These are phyloP conservation scores for Cryptococcus jaspeensis DNA, from an alignment of 1,284 basidiomycete genomes.

Conservation along the genomic window DNA sequence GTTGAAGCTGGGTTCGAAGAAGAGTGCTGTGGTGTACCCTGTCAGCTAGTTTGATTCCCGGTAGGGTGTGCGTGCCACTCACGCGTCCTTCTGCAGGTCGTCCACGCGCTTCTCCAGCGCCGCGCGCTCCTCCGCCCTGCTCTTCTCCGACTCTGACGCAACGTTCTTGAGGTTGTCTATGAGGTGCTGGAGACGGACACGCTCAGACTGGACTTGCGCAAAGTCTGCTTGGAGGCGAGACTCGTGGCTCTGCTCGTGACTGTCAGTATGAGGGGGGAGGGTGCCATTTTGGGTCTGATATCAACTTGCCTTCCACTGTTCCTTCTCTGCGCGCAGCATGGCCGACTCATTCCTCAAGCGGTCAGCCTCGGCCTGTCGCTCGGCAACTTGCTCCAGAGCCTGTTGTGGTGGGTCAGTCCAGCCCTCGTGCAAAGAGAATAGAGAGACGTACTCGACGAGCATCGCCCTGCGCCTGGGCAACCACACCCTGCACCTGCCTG, in stretches of 20 bases:
- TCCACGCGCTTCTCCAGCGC: conserved; percentile 77
- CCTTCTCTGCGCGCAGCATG: conserved; percentile 85
- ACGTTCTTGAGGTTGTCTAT: conserved; percentile 85
- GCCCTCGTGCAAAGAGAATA: not conserved
- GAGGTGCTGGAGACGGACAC: conserved; percentile 77
- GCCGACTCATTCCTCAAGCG: conserved; percentile 78
- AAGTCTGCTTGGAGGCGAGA: conserved; percentile 79
- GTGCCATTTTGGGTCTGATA: not conserved
- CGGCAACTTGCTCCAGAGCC: conserved; percentile 48
- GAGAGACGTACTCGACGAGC: conserved; percentile 29
- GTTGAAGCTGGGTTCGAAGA: conserved; percentile 67
- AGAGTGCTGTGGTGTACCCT: conserved; percentile 50
- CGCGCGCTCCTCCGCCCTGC: conserved; percentile 72
- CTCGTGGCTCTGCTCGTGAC: conserved; percentile 62
- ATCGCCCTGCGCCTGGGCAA: conserved; percentile 37
- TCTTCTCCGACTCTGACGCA: conserved; percentile 80
- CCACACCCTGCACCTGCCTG: conserved; percentile 36
- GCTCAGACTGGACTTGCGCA: conserved; percentile 70
- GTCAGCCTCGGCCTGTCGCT: conserved; percentile 62
- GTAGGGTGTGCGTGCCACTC: conserved; percentile 33
- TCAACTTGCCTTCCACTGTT: conserved; percentile 75
- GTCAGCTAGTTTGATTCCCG: conserved; percentile 2
- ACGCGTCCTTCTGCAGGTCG: conserved; percentile 75
- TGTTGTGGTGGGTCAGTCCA: conserved; percentile 1
- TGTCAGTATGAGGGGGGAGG: not conserved